Evolutionary conservation across 148 eudicot species (phyloP).

Genomic region (Cornus controversa): DNA sequence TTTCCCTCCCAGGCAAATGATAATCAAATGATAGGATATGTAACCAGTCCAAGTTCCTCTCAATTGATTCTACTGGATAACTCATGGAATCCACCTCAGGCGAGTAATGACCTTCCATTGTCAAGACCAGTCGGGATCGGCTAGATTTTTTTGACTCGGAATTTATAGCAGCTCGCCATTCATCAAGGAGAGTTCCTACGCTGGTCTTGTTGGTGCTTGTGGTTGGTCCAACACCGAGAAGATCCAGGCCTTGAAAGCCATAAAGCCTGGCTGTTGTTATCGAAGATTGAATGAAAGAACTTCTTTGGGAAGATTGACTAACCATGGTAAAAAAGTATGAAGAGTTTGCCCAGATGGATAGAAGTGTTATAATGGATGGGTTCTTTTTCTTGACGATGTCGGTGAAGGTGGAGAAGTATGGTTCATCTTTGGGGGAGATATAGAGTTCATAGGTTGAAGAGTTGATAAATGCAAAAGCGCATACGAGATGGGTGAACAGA

Average conservation of each 20-base stretch:
- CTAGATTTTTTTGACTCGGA: not conserved
- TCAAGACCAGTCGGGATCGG: constrained; percentile 16
- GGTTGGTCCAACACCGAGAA: constrained; percentile 13
- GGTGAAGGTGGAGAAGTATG: constrained; percentile 26
- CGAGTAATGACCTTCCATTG: constrained; percentile 20
- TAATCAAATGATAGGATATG: constrained; percentile 35
- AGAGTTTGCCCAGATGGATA: constrained; percentile 24
- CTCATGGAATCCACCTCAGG: constrained; percentile 8
- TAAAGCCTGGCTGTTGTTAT: constrained; percentile 29
- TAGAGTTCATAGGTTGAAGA: constrained; percentile 22
- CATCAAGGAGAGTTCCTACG: constrained; percentile 34
- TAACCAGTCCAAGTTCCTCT: constrained; percentile 39
- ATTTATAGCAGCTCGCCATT: constrained; percentile 34
- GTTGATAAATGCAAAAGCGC: constrained; percentile 26
- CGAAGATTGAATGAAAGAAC: constrained; percentile 36
- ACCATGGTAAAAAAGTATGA: constrained; percentile 14
- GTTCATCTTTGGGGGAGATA: constrained; percentile 15
- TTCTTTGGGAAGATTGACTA: constrained; percentile 20
- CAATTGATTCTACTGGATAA: constrained; percentile 31
- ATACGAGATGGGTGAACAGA: constrained; percentile 31
- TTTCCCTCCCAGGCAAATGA: constrained; percentile 24
- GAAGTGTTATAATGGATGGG: constrained; percentile 22
- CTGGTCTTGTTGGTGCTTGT: constrained; percentile 17
- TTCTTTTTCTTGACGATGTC: constrained; percentile 16
- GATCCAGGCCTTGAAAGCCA: constrained; percentile 39